These are phyloP conservation scores for Fusarium sarcochroum DNA, from an alignment of 2,329 filamentous ascomycete species.

Conservation along the genomic window DNA sequence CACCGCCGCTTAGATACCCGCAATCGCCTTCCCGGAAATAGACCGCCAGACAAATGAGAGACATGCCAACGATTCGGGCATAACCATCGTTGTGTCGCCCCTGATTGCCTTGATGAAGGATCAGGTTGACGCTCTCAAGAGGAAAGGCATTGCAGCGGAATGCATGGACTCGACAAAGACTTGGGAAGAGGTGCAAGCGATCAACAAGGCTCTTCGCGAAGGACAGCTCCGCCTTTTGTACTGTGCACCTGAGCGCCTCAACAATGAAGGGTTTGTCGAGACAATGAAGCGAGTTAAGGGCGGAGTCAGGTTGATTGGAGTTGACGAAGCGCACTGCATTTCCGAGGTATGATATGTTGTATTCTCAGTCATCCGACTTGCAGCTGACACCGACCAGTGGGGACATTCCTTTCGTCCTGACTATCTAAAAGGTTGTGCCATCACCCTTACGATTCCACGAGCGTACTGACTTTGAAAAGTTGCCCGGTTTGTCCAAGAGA, in stretches of 20 bases:
- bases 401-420: slow-evolving; percentile 65
- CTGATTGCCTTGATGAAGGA: slow-evolving; percentile 73
- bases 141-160: slow-evolving; percentile 65
- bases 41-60: slow-evolving; percentile 52
- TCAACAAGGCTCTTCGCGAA: slow-evolving; percentile 56
- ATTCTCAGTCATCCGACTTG: fast-evolving
- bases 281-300: slow-evolving; percentile 68
- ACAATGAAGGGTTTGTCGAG: slow-evolving; percentile 72
- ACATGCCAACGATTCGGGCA: slow-evolving; percentile 56
- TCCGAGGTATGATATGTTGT: slow-evolving; percentile 52
- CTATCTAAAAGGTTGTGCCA: slow-evolving; percentile 61
- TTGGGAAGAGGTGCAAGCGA: slow-evolving; percentile 59
- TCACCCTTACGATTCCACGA: neutral
- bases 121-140: slow-evolving; percentile 68
- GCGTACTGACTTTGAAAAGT: slow-evolving; percentile 50
- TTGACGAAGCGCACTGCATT: slow-evolving; percentile 72
- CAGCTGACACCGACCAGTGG: slow-evolving; percentile 53
- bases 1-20: slow-evolving; percentile 57
- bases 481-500: slow-evolving; percentile 68
- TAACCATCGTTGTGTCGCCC: slow-evolving; percentile 70
- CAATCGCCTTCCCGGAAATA: slow-evolving; percentile 61
- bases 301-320: slow-evolving; percentile 68
- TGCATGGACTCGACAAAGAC: slow-evolving; percentile 70
- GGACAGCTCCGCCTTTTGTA: slow-evolving; percentile 68
- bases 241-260: slow-evolving; percentile 71